A percentile compares a stretch with the other conserved stretches of the same genome.
Evolutionary conservation across 2,329 filamentous ascomycete species (phyloP).

Genomic region (Lachnellula subtilissima): DNA sequence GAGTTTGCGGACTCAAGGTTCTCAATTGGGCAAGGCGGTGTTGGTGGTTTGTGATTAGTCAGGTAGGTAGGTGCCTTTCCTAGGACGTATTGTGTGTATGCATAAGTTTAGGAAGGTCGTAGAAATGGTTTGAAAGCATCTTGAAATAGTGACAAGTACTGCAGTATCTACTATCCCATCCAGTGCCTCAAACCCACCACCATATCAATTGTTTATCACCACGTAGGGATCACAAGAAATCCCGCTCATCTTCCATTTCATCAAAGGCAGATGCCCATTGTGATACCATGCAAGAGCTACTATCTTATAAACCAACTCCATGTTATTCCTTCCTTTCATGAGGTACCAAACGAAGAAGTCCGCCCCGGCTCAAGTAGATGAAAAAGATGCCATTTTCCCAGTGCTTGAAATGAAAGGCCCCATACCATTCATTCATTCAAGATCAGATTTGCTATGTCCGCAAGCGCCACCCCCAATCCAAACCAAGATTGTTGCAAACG

Average conservation of each 20-base stretch:
- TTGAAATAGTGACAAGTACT: slow-evolving; percentile 12
- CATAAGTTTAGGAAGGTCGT: background rate
- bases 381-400: background rate
- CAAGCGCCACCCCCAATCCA: slow-evolving; percentile 10
- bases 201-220: slow-evolving; percentile 5
- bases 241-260: background rate
- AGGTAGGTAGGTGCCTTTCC: no score
- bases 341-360: background rate
- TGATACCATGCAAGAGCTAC: background rate
- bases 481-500: slow-evolving; percentile 12
- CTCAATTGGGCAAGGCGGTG: no score
- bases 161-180: slow-evolving; percentile 14
- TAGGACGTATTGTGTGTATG: no score
- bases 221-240: background rate
- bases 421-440: slow-evolving; percentile 2
- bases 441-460: slow-evolving; percentile 11
- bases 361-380: background rate
- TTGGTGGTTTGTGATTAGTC: no score
- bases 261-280: background rate
- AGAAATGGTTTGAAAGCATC: slow-evolving; percentile 12
- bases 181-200: slow-evolving; percentile 8
- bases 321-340: background rate
- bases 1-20: no score
- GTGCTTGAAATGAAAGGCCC: background rate
- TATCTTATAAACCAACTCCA: background rate